These are phyloP conservation scores for Colletotrichum sp. DNA, from an alignment of 2,329 filamentous ascomycete genomes.

Conservation along the genomic window DNA sequence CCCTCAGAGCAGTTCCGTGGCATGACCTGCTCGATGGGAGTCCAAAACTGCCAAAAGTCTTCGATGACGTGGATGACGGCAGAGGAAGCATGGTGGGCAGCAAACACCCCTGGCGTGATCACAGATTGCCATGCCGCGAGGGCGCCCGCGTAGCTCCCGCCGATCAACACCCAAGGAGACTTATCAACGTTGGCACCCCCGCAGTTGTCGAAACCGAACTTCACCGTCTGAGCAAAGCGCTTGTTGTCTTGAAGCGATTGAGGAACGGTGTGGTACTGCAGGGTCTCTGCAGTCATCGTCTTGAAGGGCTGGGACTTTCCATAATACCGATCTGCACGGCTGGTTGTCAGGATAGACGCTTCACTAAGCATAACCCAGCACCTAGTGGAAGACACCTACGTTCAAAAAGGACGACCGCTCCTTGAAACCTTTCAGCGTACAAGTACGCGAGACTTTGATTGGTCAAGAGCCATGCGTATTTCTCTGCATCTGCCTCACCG, in stretches of 20 bases:
- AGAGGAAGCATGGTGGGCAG: conserved; percentile 55
- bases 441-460: background rate
- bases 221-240: conserved; percentile 28
- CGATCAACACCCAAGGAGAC: conserved; percentile 57
- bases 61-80: conserved; percentile 52
- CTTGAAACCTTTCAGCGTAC: conserved; percentile 6
- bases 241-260: conserved; percentile 18
- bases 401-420: conserved; percentile 12
- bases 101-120: conserved; percentile 51
- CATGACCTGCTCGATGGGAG: conserved; percentile 42
- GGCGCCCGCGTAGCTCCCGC: conserved; percentile 57
- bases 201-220: conserved; percentile 41
- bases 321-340: conserved; percentile 8
- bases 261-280: conserved; percentile 9
- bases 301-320: conserved; percentile 12
- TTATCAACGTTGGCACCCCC: conserved; percentile 35
- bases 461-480: background rate
- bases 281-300: conserved; percentile 14
- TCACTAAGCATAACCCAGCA: too few species aligned
- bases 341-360: background rate
- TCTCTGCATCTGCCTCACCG: background rate
- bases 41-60: conserved; percentile 54
- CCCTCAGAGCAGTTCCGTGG: conserved; percentile 47
- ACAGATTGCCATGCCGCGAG: conserved; percentile 52
- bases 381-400: background rate